Base-by-base conservation (phyloP, 108 stramenopile genomes). In the Craspedostauros australis region DNA sequence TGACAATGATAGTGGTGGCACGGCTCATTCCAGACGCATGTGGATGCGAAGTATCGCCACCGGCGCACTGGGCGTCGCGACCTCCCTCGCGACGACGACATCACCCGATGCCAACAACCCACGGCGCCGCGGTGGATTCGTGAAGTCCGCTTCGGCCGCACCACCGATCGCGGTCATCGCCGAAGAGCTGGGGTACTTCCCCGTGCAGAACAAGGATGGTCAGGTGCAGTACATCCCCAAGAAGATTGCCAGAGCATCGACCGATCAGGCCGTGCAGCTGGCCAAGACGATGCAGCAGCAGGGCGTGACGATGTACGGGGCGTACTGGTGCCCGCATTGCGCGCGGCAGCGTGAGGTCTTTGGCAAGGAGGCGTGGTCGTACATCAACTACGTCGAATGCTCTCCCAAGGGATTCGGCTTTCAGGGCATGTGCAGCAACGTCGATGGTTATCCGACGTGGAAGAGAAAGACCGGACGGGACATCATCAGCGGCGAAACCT, bases 261-360 rank as follows among this genome's bases (percentile, higher is more conserved):
- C 79, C 1, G 65, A 72, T 0, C 90, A 91, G 52, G 80, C 85
- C 27, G 63, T 82, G 7, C 75, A 60, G 51, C 61, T 91, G 31
- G 86, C 90, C 22, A 48, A 66, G 32, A 3, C 29, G n/a, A 18
- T 68, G 30, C 25, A 36, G 38, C 60, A 75, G 21, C 68, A 66
- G 20, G 79, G 77, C 6, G 70, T 75, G 0, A 57, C 67, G 24
- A 79, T 91, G 74, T 86, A 77, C 40, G 79, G 80, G 23, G 74
- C 91, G 19, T 92, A 76, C 47, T 92, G 91, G 91, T 92, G 91
- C 62, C 91, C 91, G 16, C 91, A 92, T 68, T 87, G 83, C 45
- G 47, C 64, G n/a, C 74, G 82, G 28, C 89, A 91, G 62, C 69
- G 79, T 45, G 84, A 88, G 67, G 34, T 92, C 3, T 92, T 88